These are phyloP conservation scores for Pulveroboletus ravenelii DNA, from an alignment of 768 basidiomycete species.

Conservation along the genomic window DNA sequence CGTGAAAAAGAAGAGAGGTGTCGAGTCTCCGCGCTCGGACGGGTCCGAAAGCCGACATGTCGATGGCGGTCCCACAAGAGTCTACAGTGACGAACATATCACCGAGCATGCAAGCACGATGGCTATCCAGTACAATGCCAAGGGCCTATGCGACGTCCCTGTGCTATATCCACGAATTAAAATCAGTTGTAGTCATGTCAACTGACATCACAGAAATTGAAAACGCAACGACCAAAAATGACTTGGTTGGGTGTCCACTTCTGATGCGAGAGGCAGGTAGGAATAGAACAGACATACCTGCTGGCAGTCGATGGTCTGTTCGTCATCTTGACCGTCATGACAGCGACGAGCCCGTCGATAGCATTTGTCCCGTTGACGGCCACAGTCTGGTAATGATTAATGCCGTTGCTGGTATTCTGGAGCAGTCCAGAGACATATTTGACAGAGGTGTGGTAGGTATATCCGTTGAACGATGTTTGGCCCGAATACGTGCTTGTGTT, in stretches of 20 bases:
- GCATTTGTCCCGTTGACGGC: conserved; percentile 49
- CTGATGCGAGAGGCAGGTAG: neutral
- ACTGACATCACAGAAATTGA: neutral
- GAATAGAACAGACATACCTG: conserved; percentile 16
- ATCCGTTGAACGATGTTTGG: conserved; percentile 57
- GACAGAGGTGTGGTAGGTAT: conserved; percentile 68
- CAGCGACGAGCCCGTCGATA: conserved; percentile 78
- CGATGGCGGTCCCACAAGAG: too few species aligned
- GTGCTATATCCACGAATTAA: conserved; percentile 10
- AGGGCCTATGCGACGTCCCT: conserved; percentile 7
- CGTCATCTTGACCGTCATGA: conserved; percentile 69
- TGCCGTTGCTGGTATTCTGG: conserved; percentile 59
- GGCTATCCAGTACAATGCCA: conserved; percentile 7
- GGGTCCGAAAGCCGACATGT: too few species aligned
- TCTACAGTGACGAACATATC: conserved; percentile 13
- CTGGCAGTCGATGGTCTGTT: conserved; percentile 26
- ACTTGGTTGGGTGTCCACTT: neutral
- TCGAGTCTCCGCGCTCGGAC: neutral
- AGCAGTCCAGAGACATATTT: conserved; percentile 67
- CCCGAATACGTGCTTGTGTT: conserved; percentile 60
- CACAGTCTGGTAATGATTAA: conserved; percentile 65
- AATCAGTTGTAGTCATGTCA: neutral
- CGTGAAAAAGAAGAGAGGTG: neutral
- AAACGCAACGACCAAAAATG: neutral
- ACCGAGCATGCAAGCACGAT: conserved; percentile 11